Evolutionary conservation across 2,329 filamentous ascomycete genomes (phyloP).

Genomic region (Colletotrichum sp.): DNA sequence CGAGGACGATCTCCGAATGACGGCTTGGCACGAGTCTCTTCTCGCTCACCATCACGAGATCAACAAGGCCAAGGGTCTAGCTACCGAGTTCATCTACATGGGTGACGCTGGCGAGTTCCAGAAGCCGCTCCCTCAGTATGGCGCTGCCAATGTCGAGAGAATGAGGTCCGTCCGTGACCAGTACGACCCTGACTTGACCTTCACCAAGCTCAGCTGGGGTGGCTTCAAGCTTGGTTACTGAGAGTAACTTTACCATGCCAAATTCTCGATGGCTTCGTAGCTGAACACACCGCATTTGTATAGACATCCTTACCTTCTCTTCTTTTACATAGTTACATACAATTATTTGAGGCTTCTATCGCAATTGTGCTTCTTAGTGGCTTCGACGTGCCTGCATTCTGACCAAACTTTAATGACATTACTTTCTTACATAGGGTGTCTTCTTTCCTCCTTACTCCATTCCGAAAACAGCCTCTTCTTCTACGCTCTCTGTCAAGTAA

Average conservation of each 20-base stretch:
- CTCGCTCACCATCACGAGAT: slow-evolving; percentile 32
- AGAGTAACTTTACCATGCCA: neutral
- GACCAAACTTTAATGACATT: fast-evolving
- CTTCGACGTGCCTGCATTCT: neutral
- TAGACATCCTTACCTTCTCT: neutral
- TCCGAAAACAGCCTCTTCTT: neutral
- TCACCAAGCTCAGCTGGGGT: slow-evolving; percentile 37
- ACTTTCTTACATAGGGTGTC: neutral
- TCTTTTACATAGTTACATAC: neutral
- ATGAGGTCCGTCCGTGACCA: slow-evolving; percentile 31
- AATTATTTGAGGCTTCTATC: neutral
- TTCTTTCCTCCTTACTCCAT: neutral
- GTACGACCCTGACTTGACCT: slow-evolving; percentile 37
- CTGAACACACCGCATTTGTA: neutral
- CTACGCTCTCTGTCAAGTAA: neutral
- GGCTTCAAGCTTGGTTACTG: slow-evolving; percentile 31
- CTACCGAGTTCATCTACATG: slow-evolving; percentile 40
- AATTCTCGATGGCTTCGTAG: neutral
- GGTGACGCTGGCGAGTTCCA: slow-evolving; percentile 42
- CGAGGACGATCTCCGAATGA: slow-evolving; percentile 38
- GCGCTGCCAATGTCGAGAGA: slow-evolving; percentile 34
- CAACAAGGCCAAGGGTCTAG: slow-evolving; percentile 33
- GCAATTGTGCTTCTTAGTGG: neutral
- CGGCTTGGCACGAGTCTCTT: slow-evolving; percentile 33
- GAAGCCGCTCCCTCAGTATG: slow-evolving; percentile 36